Evolutionary conservation across 345 rosid genomes (phyloP).

Genomic region (Limnanthes douglasii): DNA sequence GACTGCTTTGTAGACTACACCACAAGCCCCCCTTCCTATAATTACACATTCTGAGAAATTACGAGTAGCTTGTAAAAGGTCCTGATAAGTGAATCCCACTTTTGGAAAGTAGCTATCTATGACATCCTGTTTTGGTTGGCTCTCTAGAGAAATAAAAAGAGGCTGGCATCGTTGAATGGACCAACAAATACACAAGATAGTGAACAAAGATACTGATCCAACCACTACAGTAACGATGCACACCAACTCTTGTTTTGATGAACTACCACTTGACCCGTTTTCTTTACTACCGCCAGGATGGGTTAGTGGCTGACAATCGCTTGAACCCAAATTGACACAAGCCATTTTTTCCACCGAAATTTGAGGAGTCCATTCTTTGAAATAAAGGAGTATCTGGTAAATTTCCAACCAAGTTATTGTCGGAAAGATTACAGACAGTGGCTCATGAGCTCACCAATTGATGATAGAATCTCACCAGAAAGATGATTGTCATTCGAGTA

Average conservation of each 20-base stretch:
- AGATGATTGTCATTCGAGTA: constrained; percentile 61
- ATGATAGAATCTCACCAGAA: constrained; percentile 48
- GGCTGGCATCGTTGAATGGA: constrained; percentile 26
- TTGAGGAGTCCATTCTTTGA: constrained; percentile 44
- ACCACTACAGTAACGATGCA: constrained; percentile 27
- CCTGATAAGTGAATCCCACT: constrained; percentile 58
- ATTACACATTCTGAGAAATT: constrained; percentile 42
- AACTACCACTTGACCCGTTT: constrained; percentile 18
- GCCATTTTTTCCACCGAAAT: constrained; percentile 54
- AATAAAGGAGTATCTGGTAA: constrained; percentile 49
- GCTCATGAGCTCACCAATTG: constrained; percentile 57
- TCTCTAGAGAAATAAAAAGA: constrained; percentile 29
- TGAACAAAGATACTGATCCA: constrained; percentile 33
- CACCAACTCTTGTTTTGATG: constrained; percentile 25
- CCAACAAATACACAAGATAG: constrained; percentile 30
- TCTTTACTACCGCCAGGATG: constrained; percentile 17
- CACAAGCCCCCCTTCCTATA: constrained; percentile 78
- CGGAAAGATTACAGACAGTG: constrained; percentile 68
- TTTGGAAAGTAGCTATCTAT: constrained; percentile 50
- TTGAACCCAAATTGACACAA: constrained; percentile 30
- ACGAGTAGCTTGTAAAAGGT: constrained; percentile 48
- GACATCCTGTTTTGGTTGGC: constrained; percentile 20
- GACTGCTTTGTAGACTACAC: constrained; percentile 55
- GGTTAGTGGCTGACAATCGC: constrained; percentile 17
- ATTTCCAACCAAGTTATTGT: constrained; percentile 50